Evolutionary conservation across 768 basidiomycete genomes (phyloP).

Genomic region (Phanerodontia chrysosporium): DNA sequence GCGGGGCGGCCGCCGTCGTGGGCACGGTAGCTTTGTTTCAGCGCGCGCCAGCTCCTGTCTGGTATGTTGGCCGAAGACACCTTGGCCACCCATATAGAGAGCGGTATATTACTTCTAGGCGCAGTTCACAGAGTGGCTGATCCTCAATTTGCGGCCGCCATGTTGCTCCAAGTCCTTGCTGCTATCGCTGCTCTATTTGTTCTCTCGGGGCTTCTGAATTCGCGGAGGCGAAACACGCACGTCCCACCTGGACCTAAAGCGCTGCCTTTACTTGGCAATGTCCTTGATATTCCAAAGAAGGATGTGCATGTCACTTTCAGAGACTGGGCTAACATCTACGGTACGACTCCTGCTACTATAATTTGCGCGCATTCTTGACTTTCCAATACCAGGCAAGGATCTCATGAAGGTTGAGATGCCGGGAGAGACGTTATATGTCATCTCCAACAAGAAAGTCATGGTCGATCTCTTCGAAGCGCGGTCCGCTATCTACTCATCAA

Average conservation of each 20-base stretch:
- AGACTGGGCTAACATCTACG: constrained; percentile 3
- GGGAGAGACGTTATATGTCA: constrained; percentile 17
- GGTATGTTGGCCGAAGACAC: too few species aligned
- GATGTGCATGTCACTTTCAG: not conserved
- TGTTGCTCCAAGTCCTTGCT: not conserved
- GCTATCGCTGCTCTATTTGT: not conserved
- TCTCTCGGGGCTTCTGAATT: not conserved
- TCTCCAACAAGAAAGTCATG: constrained; percentile 17
- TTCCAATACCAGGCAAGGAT: constrained; percentile 13
- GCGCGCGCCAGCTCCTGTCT: too few species aligned
- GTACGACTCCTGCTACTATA: not conserved
- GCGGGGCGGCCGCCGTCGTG: too few species aligned
- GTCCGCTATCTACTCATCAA: constrained; percentile 20
- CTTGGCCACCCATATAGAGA: too few species aligned
- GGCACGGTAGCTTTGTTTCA: too few species aligned
- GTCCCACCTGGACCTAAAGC: constrained; percentile 20
- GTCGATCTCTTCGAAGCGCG: constrained; percentile 24
- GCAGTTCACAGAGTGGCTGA: too few species aligned
- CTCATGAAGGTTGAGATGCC: constrained; percentile 17
- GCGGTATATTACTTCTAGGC: too few species aligned
- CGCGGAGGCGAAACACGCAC: not conserved
- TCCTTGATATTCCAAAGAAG: constrained; percentile 12
- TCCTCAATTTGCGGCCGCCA: too few species aligned
- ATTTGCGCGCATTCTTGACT: not conserved
- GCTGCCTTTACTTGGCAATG: constrained; percentile 20